Conservation (phyloP, 148 eudicot species). For the Amaranthus cruentus region DNA sequence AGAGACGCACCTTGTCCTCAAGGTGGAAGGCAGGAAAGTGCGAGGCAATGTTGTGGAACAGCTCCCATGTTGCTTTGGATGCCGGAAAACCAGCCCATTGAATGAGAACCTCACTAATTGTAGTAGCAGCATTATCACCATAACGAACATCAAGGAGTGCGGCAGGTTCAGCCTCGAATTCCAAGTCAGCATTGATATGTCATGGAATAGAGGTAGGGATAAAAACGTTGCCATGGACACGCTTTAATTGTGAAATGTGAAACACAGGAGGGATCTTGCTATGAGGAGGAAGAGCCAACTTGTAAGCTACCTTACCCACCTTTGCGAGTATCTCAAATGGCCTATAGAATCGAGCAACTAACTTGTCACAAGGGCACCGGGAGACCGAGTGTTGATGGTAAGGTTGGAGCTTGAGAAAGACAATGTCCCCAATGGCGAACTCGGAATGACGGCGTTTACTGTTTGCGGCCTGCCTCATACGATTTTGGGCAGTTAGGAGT, state of each 20-base stretch:
- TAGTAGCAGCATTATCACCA: not conserved
- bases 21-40: too few relatives aligned
- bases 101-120: not conserved
- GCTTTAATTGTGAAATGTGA: not conserved
- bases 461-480: not conserved
- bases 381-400: not conserved
- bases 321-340: not conserved
- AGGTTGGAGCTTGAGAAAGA: not conserved
- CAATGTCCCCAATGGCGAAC: not conserved
- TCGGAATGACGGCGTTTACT: not conserved
- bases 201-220: not conserved
- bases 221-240: not conserved
- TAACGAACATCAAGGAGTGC: not conserved
- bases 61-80: not conserved
- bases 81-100: not conserved
- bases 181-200: not conserved
- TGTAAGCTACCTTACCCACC: not conserved
- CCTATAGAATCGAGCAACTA: not conserved
- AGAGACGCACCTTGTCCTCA: too few relatives aligned
- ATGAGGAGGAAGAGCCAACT: too few relatives aligned
- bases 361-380: not conserved
- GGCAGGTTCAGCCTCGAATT: not conserved
- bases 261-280: not conserved
- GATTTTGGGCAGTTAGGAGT: too few relatives aligned
- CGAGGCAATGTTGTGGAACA: too few relatives aligned